Percentiles rank a stretch among this genome's conserved stretches.
Evolutionary conservation across 352 stramenopile genomes (phyloP).

Genomic region (Sclerospora graminicola): DNA sequence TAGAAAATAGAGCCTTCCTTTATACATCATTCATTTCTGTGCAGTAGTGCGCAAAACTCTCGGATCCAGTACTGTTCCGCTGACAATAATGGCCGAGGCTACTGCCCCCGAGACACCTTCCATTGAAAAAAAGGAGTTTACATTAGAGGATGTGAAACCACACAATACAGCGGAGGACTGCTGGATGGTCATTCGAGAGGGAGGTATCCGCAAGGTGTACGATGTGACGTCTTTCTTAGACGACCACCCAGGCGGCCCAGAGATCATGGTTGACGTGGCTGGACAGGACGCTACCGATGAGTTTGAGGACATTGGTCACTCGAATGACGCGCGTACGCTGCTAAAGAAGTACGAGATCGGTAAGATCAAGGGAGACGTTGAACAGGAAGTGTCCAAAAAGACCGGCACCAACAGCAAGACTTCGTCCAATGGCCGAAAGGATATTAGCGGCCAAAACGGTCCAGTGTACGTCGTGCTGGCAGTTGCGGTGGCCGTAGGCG

Average conservation of each 20-base stretch:
- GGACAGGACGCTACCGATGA: slow-evolving; percentile 89
- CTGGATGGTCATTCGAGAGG: slow-evolving; percentile 76
- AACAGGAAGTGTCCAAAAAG: slow-evolving; percentile 21
- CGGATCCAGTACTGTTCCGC: too few species aligned
- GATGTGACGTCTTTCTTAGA: slow-evolving; percentile 97
- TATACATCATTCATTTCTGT: too few species aligned
- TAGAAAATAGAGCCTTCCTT: too few species aligned
- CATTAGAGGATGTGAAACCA: slow-evolving; percentile 87
- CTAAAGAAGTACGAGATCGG: slow-evolving; percentile 91
- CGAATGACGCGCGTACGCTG: slow-evolving; percentile 90
- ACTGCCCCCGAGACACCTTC: slow-evolving; percentile 7
- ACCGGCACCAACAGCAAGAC: slow-evolving; percentile 8
- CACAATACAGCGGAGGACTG: slow-evolving; percentile 75
- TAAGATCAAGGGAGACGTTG: slow-evolving; percentile 72
- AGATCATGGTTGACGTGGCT: slow-evolving; percentile 94
- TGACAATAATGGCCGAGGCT: slow-evolving; percentile 15
- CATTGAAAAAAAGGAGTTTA: slow-evolving; percentile 72
- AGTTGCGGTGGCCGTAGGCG: slow-evolving; percentile 31
- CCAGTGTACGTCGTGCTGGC: slow-evolving; percentile 44
- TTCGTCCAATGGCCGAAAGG: slow-evolving; percentile 35
- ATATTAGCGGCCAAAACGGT: slow-evolving; percentile 48
- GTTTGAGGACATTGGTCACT: slow-evolving; percentile 98
- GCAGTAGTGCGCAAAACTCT: too few species aligned
- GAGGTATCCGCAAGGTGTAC: slow-evolving; percentile 89
- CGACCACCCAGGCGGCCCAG: slow-evolving; percentile 96